Percentiles rank a stretch among this genome's conserved stretches.
These are phyloP conservation scores for Sporothrix globosa DNA, from an alignment of 2,329 filamentous ascomycete species.

Conservation along the genomic window DNA sequence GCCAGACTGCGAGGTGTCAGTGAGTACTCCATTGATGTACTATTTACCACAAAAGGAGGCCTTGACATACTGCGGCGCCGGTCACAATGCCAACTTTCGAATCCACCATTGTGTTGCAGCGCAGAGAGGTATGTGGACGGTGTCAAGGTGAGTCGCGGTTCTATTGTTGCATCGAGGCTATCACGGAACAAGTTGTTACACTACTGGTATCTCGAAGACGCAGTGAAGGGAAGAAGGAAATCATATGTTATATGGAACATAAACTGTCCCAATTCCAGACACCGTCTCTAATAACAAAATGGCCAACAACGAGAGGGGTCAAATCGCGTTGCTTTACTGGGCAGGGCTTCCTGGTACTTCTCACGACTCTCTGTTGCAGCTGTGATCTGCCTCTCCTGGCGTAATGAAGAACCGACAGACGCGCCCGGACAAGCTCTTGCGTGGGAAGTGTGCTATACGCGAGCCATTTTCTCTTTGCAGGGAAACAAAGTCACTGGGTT, in stretches of 20 bases:
- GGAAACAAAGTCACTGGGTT: neutral
- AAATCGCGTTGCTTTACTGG: neutral
- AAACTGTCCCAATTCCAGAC: neutral
- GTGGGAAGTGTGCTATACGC: neutral
- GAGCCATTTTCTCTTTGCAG: neutral
- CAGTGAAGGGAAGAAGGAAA: neutral
- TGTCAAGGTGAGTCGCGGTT: neutral
- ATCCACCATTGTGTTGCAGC: slow-evolving; percentile 6
- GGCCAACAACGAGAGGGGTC: neutral
- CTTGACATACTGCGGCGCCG: slow-evolving; percentile 31
- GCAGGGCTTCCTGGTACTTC: neutral
- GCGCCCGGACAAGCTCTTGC: neutral
- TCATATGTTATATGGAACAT: neutral
- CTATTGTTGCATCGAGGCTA: neutral
- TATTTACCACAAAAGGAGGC: neutral
- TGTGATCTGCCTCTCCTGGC: neutral
- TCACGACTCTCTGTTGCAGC: slow-evolving; percentile 5
- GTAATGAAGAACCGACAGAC: slow-evolving; percentile 14
- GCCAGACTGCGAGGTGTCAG: slow-evolving; percentile 19
- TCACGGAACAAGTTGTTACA: neutral
- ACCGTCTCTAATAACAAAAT: neutral
- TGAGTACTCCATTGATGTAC: neutral
- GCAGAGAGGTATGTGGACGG: neutral
- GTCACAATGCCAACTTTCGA: slow-evolving; percentile 34
- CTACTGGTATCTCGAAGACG: neutral